A percentile compares a stretch with the other conserved stretches of the same genome.
Conservation (phyloP, 2,329 filamentous ascomycete species). For the Diaporthe sp. region DNA sequence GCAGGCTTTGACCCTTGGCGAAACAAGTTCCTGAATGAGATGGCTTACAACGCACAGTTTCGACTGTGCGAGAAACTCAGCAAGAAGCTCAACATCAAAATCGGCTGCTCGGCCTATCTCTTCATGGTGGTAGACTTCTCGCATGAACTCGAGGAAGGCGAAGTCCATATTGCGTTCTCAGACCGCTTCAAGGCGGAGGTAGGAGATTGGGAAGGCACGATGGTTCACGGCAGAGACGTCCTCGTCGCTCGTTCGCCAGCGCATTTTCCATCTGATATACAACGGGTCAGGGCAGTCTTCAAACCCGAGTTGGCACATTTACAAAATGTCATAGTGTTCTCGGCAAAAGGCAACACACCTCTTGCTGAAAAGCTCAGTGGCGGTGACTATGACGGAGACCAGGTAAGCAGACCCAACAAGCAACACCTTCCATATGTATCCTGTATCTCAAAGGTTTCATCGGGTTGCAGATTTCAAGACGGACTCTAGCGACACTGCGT, state of each 20-base stretch:
- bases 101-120: constrained; percentile 73
- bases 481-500: no score
- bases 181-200: constrained; percentile 71
- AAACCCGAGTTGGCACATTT: constrained; percentile 74
- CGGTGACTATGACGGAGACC: constrained; percentile 86
- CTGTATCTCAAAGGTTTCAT: no score
- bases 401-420: no score
- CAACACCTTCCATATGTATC: no score
- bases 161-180: constrained; percentile 79
- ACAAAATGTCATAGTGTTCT: constrained; percentile 86
- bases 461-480: no score
- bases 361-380: constrained; percentile 81
- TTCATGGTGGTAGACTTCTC: constrained; percentile 79
- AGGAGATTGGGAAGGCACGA: constrained; percentile 63
- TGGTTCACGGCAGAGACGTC: constrained; percentile 71
- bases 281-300: constrained; percentile 73
- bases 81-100: constrained; percentile 70
- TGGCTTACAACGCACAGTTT: constrained; percentile 62
- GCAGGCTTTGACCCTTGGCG: constrained; percentile 70
- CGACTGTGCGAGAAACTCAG: constrained; percentile 68
- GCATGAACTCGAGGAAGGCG: constrained; percentile 71
- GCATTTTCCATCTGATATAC: constrained; percentile 79
- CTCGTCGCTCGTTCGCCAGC: constrained; percentile 80
- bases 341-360: constrained; percentile 70
- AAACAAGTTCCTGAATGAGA: constrained; percentile 63